Evolutionary conservation across 2,329 filamentous ascomycete species (phyloP).

Genomic region (Ceratocystis diversiconidia): DNA sequence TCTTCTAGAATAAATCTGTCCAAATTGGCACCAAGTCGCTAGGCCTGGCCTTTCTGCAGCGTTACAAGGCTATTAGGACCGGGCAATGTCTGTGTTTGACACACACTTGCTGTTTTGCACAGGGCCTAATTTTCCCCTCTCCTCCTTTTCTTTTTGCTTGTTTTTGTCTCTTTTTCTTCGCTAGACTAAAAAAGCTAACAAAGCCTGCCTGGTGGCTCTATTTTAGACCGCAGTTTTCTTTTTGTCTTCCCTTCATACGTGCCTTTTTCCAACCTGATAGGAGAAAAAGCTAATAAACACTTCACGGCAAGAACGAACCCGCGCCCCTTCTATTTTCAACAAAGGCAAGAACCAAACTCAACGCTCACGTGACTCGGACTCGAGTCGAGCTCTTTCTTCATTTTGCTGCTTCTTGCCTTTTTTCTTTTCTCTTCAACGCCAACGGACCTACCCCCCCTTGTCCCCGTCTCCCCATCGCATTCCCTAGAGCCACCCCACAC

Average conservation of each 20-base stretch:
- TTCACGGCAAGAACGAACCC: background rate
- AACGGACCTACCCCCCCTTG: background rate
- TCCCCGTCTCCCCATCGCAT: background rate
- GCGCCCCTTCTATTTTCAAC: background rate
- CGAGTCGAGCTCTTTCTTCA: background rate
- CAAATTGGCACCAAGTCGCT: background rate
- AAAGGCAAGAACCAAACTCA: background rate
- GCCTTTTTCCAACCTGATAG: background rate
- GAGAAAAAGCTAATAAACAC: background rate
- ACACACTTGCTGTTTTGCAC: background rate
- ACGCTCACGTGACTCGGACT: background rate
- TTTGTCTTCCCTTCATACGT: background rate
- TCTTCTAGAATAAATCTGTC: background rate
- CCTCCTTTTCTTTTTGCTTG: background rate
- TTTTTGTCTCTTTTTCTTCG: background rate
- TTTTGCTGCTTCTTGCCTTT: background rate
- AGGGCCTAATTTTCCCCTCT: background rate
- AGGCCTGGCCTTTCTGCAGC: background rate
- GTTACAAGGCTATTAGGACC: background rate
- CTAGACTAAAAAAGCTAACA: background rate
- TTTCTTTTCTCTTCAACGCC: background rate
- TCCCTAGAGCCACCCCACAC: constrained; percentile 5
- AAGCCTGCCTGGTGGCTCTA: background rate
- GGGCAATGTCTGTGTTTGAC: background rate
- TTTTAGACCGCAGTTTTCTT: background rate